phyloP scores from a whole-genome alignment of 2,329 filamentous ascomycete genomes.

The Gremmenia infestans region DNA sequence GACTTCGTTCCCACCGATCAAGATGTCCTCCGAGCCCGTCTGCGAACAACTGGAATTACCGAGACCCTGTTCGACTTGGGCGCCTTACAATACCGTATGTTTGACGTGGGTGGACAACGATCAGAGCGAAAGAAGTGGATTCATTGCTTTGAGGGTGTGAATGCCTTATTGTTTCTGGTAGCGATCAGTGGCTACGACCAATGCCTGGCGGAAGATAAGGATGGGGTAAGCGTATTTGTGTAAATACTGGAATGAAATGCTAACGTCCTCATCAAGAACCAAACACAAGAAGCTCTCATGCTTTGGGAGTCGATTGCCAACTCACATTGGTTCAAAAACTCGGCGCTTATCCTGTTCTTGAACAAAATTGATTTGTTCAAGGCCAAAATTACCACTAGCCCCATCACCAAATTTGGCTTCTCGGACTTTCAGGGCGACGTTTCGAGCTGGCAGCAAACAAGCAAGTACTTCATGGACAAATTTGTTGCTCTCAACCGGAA shows the following conservation, averaged over 20 bases:
- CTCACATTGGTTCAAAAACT: constrained; percentile 80
- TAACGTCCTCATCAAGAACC: constrained; percentile 53
- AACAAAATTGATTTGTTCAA: constrained; percentile 87
- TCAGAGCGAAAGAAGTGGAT: constrained; percentile 79
- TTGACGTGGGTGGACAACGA: constrained; percentile 69
- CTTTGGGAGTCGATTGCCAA: constrained; percentile 82
- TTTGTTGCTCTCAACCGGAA: constrained; percentile 71
- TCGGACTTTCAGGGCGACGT: constrained; percentile 71
- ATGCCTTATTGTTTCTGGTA: constrained; percentile 86
- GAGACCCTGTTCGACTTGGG: constrained; percentile 92
- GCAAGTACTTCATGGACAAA: constrained; percentile 78
- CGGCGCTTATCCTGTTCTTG: constrained; percentile 76
- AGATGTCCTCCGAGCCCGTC: constrained; percentile 83
- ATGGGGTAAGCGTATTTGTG: constrained; percentile 62
- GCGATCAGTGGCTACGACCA: constrained; percentile 97
- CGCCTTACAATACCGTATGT: constrained; percentile 90
- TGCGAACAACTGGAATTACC: constrained; percentile 92
- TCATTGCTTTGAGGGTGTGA: constrained; percentile 73
- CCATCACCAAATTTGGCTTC: constrained; percentile 69
- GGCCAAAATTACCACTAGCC: constrained; percentile 65
- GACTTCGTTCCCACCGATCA: constrained; percentile 89
- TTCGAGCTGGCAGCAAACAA: constrained; percentile 67
- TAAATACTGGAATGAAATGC: constrained; percentile 4
- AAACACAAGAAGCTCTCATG: constrained; percentile 89
- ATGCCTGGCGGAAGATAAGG: constrained; percentile 91